Base-by-base conservation (phyloP, 169 alveolate species). In the Eimeria falciformis region DNA sequence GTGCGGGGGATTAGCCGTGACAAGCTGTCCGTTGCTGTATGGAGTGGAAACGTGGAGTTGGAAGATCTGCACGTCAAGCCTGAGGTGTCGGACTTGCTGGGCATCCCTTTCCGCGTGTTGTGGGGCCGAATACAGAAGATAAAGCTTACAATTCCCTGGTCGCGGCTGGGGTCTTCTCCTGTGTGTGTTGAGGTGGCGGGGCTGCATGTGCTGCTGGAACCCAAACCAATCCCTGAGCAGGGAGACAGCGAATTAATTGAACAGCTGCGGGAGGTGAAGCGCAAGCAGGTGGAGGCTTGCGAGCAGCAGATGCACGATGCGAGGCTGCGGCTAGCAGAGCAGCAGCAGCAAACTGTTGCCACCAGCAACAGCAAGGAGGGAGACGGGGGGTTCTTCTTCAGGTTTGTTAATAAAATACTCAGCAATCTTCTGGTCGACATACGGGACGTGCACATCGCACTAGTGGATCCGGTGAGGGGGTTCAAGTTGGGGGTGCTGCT, bases 21-120 rank as follows among this genome's bases (percentile, higher is more conserved):
- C 83, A 95, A 96, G 91, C 93, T 96, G 56, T 97, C 95, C 73
- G 94, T 96, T 90, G 98, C 97, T 6, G 97, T 96, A n/a, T 96
- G 98, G 98, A 95, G 97, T n/a, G 98, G 98, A 27, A 94, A 96
- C 92, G 95, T 96, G 37, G 96, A 93, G 73, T 93, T 96, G 47
- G 97, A 95, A 75, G 96, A 95, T 73, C 88, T 96, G 53, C 94
- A 95, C 66, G 91, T 96, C 33, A 96, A 96, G 95, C 95, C 96
- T 40, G 97, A 96, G 73, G 96, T 96, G 90, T 92, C 97, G 27
- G 97, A 95, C 71, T 93, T 81, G 79, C 91, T 95, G 23, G 95
- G 94, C 50, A 90, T 95, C 27, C 96, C 96, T 25, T 82, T 95
- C 40, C 94, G 93, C 45, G 93, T 94, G 23, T 93, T 95, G 40